Evolutionary conservation across 2,329 filamentous ascomycete species (phyloP).

Genomic region (Arthrobotrys conoides): DNA sequence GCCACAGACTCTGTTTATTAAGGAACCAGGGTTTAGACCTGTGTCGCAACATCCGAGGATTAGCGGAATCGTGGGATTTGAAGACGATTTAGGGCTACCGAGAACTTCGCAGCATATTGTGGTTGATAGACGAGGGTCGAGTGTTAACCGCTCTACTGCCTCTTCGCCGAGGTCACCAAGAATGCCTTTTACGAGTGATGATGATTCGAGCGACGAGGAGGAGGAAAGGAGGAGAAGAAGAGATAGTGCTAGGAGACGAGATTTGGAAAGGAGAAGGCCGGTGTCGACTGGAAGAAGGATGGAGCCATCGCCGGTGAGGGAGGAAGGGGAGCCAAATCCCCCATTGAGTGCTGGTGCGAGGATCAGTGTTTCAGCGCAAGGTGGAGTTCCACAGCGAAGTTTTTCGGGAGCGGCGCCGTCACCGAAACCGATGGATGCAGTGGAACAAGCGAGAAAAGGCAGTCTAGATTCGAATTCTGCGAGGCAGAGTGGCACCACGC

Average conservation of each 20-base stretch:
- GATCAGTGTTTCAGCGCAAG: slow-evolving; percentile 20
- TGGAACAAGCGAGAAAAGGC: slow-evolving; percentile 56
- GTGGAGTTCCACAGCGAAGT: slow-evolving; percentile 46
- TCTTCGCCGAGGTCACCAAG: slow-evolving; percentile 53
- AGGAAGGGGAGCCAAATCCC: slow-evolving; percentile 36
- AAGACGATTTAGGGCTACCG: slow-evolving; percentile 70
- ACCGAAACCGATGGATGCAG: slow-evolving; percentile 59
- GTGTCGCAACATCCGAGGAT: slow-evolving; percentile 82
- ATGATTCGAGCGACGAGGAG: slow-evolving; percentile 55
- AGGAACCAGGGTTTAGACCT: slow-evolving; percentile 72
- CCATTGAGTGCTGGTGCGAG: slow-evolving; percentile 9
- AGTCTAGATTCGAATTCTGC: slow-evolving; percentile 58
- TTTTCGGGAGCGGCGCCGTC: slow-evolving; percentile 51
- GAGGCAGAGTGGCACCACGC: slow-evolving; percentile 30
- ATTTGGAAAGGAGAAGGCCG: slow-evolving; percentile 49
- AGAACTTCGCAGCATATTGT: slow-evolving; percentile 64
- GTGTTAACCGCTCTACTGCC: slow-evolving; percentile 51
- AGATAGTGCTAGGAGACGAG: slow-evolving; percentile 48
- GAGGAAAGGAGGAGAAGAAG: slow-evolving; percentile 48
- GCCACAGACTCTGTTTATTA: slow-evolving; percentile 66
- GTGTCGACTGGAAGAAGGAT: slow-evolving; percentile 48
- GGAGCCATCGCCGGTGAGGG: slow-evolving; percentile 56
- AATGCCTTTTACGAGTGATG: slow-evolving; percentile 59
- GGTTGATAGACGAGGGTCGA: slow-evolving; percentile 65
- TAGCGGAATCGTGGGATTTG: slow-evolving; percentile 71